A percentile compares a stretch with the other conserved stretches of the same genome.
These are phyloP conservation scores for Paraurostyla sp. DNA, from an alignment of 73 alveolate genomes.

Conservation along the genomic window DNA sequence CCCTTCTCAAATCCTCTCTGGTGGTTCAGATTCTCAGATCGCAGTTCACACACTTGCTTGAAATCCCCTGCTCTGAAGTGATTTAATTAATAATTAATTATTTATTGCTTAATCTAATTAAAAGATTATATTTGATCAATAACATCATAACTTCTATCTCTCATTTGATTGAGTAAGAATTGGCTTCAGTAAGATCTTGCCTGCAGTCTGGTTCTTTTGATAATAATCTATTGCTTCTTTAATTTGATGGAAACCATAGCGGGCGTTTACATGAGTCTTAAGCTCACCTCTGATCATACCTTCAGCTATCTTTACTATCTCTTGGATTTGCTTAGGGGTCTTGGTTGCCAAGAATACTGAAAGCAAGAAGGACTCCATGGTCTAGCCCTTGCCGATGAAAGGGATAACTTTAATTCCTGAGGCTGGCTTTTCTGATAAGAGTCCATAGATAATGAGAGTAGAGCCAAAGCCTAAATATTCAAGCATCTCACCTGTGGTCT, in stretches of 20 bases:
- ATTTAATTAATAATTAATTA: neutral
- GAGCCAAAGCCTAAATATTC: constrained; percentile 50
- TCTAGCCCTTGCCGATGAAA: constrained; percentile 61
- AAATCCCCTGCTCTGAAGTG: neutral
- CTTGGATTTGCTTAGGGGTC: neutral
- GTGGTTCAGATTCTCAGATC: constrained; percentile 31
- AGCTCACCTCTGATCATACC: neutral
- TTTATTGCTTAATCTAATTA: neutral
- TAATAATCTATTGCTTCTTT: constrained; percentile 73
- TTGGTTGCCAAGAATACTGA: neutral
- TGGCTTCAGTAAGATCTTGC: constrained; percentile 72
- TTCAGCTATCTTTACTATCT: constrained; percentile 17
- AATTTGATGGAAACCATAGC: constrained; percentile 59
- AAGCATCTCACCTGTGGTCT: constrained; percentile 65
- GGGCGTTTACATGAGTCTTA: constrained; percentile 25
- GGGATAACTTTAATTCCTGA: constrained; percentile 58
- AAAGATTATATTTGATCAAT: neutral
- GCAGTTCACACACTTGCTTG: neutral
- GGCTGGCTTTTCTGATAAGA: constrained; percentile 65
- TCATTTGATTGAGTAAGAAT: neutral
- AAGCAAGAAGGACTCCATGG: constrained; percentile 50
- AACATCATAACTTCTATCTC: neutral
- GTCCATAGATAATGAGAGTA: constrained; percentile 69
- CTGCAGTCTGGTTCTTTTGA: constrained; percentile 68
- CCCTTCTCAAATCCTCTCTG: constrained; percentile 25